Percentiles rank a stretch among this genome's conserved stretches.
Conservation (phyloP, 768 basidiomycete genomes). For the Macrolepiota fuliginosa region DNA sequence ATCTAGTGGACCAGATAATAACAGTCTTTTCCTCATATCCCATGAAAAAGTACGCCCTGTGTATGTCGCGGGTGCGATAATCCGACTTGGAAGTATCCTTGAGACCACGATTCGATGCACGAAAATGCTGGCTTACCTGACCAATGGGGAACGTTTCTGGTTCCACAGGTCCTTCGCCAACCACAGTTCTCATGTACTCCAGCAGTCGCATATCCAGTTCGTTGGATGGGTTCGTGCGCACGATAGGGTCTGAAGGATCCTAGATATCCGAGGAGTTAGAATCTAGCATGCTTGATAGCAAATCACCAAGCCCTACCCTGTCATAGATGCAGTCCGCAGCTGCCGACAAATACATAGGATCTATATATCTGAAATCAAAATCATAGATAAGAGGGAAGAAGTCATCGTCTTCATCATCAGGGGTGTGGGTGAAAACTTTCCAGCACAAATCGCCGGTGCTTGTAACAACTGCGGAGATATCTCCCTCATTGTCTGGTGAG, state of each 20-base stretch:
- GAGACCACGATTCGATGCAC: neutral
- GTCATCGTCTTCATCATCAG: neutral
- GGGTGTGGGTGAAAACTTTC: neutral
- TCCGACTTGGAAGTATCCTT: neutral
- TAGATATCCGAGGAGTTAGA: neutral
- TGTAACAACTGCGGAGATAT: neutral
- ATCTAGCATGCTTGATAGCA: too few species aligned
- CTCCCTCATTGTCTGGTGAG: neutral
- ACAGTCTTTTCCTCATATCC: neutral
- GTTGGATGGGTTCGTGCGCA: neutral
- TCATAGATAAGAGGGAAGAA: neutral
- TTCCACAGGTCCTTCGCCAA: neutral
- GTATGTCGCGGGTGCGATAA: neutral
- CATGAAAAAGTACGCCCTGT: neutral
- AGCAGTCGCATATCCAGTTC: neutral
- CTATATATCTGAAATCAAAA: constrained; percentile 1
- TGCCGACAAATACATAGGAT: too few species aligned
- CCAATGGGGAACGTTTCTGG: neutral
- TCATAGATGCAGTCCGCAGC: neutral
- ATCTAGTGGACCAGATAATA: neutral
- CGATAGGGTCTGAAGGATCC: neutral
- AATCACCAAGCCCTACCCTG: too few species aligned
- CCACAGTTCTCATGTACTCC: neutral
- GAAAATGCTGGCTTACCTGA: neutral
- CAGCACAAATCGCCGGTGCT: neutral